phyloP scores from a whole-genome alignment of 192 early-diverging fungal species.

The Umbelopsis isabellina region DNA sequence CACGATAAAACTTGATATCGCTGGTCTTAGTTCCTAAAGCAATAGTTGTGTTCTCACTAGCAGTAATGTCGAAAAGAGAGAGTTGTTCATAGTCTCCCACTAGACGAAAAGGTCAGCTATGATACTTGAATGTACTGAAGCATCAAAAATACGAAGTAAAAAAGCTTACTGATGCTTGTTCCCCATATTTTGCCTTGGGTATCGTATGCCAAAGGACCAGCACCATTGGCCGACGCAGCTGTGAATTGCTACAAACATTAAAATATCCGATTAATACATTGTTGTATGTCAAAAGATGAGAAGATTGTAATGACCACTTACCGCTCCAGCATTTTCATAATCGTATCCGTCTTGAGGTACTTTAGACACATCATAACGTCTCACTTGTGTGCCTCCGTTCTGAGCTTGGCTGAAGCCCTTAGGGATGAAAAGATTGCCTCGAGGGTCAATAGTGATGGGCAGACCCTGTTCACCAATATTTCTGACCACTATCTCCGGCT shows the following conservation, averaged over 20 bases:
- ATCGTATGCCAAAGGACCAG: conserved; percentile 35
- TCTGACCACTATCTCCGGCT: conserved; percentile 21
- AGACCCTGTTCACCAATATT: conserved; percentile 21
- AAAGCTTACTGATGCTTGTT: neutral
- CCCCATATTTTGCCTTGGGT: conserved; percentile 38
- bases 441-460: conserved; percentile 33
- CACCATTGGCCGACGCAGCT: conserved; percentile 30
- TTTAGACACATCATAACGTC: neutral
- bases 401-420: conserved; percentile 5
- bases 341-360: conserved; percentile 31
- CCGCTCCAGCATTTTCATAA: conserved; percentile 30
- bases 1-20: conserved; percentile 29
- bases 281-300: too few species aligned
- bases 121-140: neutral
- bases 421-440: conserved; percentile 32
- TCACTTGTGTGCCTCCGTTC: conserved; percentile 5
- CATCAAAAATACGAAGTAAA: neutral
- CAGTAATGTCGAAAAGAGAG: neutral
- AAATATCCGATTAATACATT: neutral
- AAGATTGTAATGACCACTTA: neutral
- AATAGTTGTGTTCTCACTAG: conserved; percentile 8
- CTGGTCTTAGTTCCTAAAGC: conserved; percentile 20
- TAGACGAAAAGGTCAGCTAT: too few species aligned
- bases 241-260: conserved; percentile 9
- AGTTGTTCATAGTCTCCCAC: neutral